Evolutionary conservation across 1,284 basidiomycete genomes (phyloP).

Genomic region (Salmacisia buchloeana): DNA sequence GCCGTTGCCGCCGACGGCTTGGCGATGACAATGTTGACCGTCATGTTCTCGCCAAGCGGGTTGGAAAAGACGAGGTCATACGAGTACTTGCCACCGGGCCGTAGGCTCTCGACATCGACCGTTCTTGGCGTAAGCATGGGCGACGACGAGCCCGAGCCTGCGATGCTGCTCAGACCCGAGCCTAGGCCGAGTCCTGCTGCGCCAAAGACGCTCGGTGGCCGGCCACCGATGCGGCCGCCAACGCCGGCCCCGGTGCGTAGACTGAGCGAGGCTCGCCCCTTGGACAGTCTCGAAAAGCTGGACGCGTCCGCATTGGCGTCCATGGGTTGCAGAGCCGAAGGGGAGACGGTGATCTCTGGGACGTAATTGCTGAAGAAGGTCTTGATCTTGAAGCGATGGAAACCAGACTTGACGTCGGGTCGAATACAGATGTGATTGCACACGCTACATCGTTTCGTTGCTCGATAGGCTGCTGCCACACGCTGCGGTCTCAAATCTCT

Average conservation of each 20-base stretch:
- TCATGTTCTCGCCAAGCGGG: conserved; percentile 39
- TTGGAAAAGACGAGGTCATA: conserved; percentile 34
- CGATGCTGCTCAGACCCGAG: not conserved
- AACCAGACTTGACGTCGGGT: conserved; percentile 91
- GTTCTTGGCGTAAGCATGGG: conserved; percentile 15
- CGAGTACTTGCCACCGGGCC: conserved; percentile 28
- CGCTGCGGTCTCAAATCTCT: conserved; percentile 78
- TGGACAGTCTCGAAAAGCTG: conserved; percentile 7
- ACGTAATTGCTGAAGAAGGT: conserved; percentile 7
- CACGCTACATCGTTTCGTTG: conserved; percentile 85
- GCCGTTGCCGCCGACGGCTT: conserved; percentile 10
- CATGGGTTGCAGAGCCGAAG: conserved; percentile 22
- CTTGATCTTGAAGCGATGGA: conserved; percentile 92
- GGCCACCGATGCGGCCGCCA: not conserved
- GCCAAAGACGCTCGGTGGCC: conserved; percentile 3
- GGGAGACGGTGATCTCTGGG: conserved; percentile 59
- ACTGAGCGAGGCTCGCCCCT: conserved; percentile 14
- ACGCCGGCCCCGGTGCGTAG: not conserved
- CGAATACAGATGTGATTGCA: conserved; percentile 97
- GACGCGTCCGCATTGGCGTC: conserved; percentile 58
- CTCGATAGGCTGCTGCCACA: conserved; percentile 84
- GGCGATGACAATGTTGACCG: conserved; percentile 25
- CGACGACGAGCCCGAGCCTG: not conserved
- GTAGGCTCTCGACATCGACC: conserved; percentile 22
- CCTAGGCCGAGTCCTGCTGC: not conserved